Evolutionary conservation across 768 basidiomycete genomes (phyloP).

Genomic region (Amanita thiersii): DNA sequence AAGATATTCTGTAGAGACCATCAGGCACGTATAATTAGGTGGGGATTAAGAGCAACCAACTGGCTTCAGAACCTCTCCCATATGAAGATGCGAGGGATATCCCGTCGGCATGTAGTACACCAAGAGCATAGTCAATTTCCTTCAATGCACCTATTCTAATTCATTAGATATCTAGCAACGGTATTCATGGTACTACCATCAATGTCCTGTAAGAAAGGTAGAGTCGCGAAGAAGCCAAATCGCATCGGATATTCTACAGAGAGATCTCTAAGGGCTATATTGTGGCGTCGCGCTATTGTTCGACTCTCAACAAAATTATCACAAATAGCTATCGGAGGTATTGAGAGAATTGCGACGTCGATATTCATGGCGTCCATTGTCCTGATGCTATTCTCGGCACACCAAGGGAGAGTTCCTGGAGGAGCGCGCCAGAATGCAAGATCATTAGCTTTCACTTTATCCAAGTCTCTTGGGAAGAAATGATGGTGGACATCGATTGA

Average conservation of each 20-base stretch:
- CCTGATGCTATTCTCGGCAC: slow-evolving; percentile 43
- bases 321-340: slow-evolving; percentile 46
- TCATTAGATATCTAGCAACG: background rate
- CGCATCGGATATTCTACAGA: slow-evolving; percentile 40
- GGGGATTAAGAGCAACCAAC: slow-evolving; percentile 24
- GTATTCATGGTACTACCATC: slow-evolving; percentile 31
- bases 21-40: slow-evolving; percentile 5
- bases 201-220: slow-evolving; percentile 57
- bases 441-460: slow-evolving; percentile 36
- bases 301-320: slow-evolving; percentile 31
- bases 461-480: slow-evolving; percentile 47
- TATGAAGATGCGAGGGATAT: slow-evolving; percentile 63
- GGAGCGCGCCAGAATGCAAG: slow-evolving; percentile 58
- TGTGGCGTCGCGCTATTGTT: slow-evolving; percentile 33
- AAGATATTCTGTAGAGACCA: slow-evolving; percentile 43
- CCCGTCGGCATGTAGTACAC: slow-evolving; percentile 55
- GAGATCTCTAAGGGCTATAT: slow-evolving; percentile 37
- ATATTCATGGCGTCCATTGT: slow-evolving; percentile 56
- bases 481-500: slow-evolving; percentile 75
- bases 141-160: slow-evolving; percentile 37
- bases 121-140: slow-evolving; percentile 56
- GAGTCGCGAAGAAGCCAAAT: slow-evolving; percentile 64
- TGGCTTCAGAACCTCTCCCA: slow-evolving; percentile 43
- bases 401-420: slow-evolving; percentile 59
- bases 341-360: slow-evolving; percentile 56